Evolutionary conservation across 2,329 filamentous ascomycete species (phyloP), one percentile per base, ranked within the genome.

Genomic region (Eutypella sp.): DNA sequence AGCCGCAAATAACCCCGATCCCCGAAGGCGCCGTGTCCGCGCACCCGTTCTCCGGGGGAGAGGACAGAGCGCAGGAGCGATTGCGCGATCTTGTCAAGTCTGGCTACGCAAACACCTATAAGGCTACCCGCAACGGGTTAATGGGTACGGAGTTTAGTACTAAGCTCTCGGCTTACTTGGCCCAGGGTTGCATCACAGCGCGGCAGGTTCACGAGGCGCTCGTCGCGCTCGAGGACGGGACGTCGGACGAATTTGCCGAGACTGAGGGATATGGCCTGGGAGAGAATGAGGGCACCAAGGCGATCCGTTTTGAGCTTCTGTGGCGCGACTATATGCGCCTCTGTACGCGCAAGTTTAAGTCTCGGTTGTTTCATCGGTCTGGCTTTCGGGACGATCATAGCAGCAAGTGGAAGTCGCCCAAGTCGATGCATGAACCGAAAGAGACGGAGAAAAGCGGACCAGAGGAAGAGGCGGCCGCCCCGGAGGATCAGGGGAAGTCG

Each of bases 321-420:
- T 89, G 85, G 87, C 72, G 87, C 34, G 88, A 92, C 57, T 92
- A 91, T 57, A 89, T 92, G 83, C 75, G 85, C 1, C 74, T 92
- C 0, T 89, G 84, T 59, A 83, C 81, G 5, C 74, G 76, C 25
- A 91, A 91, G 56, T 89, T 87, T 50, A 77, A 79, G 1, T 59
- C 64, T 15, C 78, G 76, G 19, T 73, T 92, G 4, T 92, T 89
- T 60, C 67, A 70, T 11, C 64, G 84, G 2, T 71, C 75, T 4
- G 87, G 88, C 0, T 88, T 89, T 54, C 75, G 77, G 15, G 64
- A 67, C 11, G 66, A 69, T 7, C 64, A 68, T 22, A 54, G 64
- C 7, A 67, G 69, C 33, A 67, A 68, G 15, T 82, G 78, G 79
- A 78, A 76, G 54, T 68, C 71, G 1, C 62, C 68, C 0, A 54